Evolutionary conservation across 108 stramenopile genomes (phyloP), one percentile per base, ranked within the genome.

Genomic region (Nitzschia sp.): DNA sequence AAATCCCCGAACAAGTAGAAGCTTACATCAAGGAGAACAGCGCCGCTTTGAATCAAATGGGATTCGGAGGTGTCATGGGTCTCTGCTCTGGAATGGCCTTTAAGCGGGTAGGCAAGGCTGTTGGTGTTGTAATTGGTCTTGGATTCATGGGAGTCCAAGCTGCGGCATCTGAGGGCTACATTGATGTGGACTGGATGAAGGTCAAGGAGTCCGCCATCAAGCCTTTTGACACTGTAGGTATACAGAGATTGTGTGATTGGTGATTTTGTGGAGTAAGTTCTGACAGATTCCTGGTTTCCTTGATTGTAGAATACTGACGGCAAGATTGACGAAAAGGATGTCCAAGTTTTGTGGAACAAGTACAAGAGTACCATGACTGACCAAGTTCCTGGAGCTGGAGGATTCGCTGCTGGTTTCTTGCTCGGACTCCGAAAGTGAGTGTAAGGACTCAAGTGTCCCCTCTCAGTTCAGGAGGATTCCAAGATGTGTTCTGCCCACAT

Each of bases 121-220:
- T 86, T 21, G 96, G 92, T 29, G 62, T 94, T 17, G 52, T 87
- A 15, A 71, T 87, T 19, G 96, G 96, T 6, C 17, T 89, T 25
- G 81, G 78, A 26, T 95, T 94, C 77, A 77, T 95, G 17, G 83
- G 77, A 6, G 67, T 80, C 15, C 93, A 96, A 71, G 73, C 77
- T 0, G 65, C 84, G 41, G 91, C 73, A 10, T 71, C 79, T 55
- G 56, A 65, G 43, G 96, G 94, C 25, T 91, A 87, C 59, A 81
- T 96, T 71, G 77, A 73, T 56, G 80, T 96, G 21, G 87, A 96
- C 68, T 96, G 96, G 96, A 77, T 80, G 43, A 88, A 90, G 65
- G 75, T 95, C 39, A 73, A 84, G 70, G 71, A 81, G 24, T 79
- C 80, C 54, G 83, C 78, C 17, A 80, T 77, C 22, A 80, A 84